Evolutionary conservation across 2,329 filamentous ascomycete genomes (phyloP).

Genomic region (Graphilbum ipis-grandicollis): DNA sequence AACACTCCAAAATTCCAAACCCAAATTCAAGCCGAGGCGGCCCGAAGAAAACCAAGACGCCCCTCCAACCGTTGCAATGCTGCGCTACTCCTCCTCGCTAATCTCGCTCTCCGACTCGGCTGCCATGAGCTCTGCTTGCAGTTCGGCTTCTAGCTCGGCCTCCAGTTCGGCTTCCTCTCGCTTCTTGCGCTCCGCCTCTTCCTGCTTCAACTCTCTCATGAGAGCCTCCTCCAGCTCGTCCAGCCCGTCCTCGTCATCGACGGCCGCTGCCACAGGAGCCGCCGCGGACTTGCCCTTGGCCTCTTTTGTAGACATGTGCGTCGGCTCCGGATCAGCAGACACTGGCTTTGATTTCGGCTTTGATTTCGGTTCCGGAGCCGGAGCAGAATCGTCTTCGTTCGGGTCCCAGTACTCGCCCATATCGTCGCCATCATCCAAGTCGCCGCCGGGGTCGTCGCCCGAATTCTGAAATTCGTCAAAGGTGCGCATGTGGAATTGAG

Average conservation of each 20-base stretch:
- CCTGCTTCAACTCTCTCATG: conserved; percentile 4
- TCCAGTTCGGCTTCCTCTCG: conserved; percentile 26
- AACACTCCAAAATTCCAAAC: no score
- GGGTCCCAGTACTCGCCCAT: conserved; percentile 7
- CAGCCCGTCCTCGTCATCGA: conserved; percentile 12
- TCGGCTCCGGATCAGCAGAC: no score
- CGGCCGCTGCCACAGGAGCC: background rate
- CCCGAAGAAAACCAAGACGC: no score
- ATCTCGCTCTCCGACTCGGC: conserved; percentile 49
- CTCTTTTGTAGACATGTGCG: no score
- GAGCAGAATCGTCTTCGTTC: conserved; percentile 3
- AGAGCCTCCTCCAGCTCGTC: conserved; percentile 8
- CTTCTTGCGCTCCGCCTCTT: background rate
- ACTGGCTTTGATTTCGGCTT: no score
- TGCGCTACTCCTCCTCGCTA: conserved; percentile 52
- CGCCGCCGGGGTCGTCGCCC: conserved; percentile 11
- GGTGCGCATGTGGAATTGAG: conserved; percentile 7
- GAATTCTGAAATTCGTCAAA: conserved; percentile 8
- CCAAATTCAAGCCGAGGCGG: no score
- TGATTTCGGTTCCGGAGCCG: background rate
- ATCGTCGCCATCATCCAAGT: conserved; percentile 12
- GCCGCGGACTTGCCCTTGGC: background rate
- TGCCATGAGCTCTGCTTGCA: no score
- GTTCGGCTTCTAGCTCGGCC: conserved; percentile 37
- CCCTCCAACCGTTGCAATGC: no score